Evolutionary conservation across 2,329 filamentous ascomycete genomes (phyloP).

Genomic region (Ceratocystis eucalypticola): DNA sequence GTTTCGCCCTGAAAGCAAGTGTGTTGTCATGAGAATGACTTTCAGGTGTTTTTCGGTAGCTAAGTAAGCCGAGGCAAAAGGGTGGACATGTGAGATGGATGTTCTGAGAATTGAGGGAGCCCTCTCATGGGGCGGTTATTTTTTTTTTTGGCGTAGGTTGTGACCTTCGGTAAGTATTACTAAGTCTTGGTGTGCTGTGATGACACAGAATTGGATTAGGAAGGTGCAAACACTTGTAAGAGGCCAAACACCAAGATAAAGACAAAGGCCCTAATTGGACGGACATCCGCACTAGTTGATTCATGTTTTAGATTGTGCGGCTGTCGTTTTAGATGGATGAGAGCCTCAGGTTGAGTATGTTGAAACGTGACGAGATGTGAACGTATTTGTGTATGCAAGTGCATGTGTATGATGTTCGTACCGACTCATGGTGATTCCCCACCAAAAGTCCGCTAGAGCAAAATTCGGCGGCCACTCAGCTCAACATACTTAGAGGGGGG

Average conservation of each 20-base stretch:
- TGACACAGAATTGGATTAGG: neutral
- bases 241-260: neutral
- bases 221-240: constrained; percentile 1
- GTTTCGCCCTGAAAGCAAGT: no score
- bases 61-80: neutral
- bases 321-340: neutral
- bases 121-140: neutral
- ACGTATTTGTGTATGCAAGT: neutral
- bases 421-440: neutral
- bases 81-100: neutral
- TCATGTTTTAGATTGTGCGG: neutral
- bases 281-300: neutral
- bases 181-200: neutral
- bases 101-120: neutral
- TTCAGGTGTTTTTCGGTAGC: neutral
- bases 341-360: neutral
- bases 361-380: neutral
- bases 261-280: neutral
- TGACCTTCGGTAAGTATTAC: neutral
- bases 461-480: neutral
- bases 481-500: neutral
- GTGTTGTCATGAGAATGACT: no score
- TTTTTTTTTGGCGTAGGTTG: neutral
- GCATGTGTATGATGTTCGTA: neutral
- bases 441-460: neutral